These are phyloP conservation scores for Xeromyces bisporus DNA, from an alignment of 495 filamentous ascomycete species.

Conservation along the genomic window DNA sequence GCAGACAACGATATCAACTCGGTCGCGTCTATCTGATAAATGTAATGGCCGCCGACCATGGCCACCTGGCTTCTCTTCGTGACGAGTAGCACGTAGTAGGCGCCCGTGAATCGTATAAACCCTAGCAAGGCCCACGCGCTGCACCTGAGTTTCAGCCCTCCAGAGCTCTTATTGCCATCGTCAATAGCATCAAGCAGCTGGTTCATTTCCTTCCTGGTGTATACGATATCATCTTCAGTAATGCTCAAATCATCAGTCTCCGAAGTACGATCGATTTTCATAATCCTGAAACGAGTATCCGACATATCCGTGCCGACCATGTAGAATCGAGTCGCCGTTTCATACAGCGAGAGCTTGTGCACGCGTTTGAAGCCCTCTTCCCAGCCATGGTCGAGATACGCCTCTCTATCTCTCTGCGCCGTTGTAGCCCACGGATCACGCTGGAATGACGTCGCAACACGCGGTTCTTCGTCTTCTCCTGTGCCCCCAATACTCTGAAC, in stretches of 20 bases:
- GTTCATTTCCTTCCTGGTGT: conserved; percentile 83
- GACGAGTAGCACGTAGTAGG: conserved; percentile 94
- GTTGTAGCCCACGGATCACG: conserved; percentile 21
- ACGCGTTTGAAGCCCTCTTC: conserved; percentile 66
- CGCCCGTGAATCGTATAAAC: conserved; percentile 87
- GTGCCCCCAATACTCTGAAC: conserved; percentile 13
- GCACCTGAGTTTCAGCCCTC: conserved; percentile 80
- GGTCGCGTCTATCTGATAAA: conserved; percentile 92
- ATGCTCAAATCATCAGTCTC: conserved; percentile 68
- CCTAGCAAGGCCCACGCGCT: conserved; percentile 88
- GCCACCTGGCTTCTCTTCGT: conserved; percentile 93
- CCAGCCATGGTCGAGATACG: conserved; percentile 38
- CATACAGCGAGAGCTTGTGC: conserved; percentile 91
- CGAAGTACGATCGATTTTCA: conserved; percentile 85
- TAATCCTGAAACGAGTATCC: conserved; percentile 72
- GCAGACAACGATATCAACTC: conserved; percentile 75
- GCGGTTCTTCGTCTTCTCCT: conserved; percentile 27
- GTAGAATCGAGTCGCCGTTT: conserved; percentile 83
- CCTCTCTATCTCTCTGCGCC: conserved; percentile 28
- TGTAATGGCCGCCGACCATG: conserved; percentile 87
- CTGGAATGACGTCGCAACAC: conserved; percentile 26
- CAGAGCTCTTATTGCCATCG: conserved; percentile 80
- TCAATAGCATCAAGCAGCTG: conserved; percentile 86
- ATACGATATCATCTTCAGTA: conserved; percentile 85
- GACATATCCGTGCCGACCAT: conserved; percentile 81